Conservation (phyloP, 2,329 filamentous ascomycete species). For the Pleomassaria siparia region DNA sequence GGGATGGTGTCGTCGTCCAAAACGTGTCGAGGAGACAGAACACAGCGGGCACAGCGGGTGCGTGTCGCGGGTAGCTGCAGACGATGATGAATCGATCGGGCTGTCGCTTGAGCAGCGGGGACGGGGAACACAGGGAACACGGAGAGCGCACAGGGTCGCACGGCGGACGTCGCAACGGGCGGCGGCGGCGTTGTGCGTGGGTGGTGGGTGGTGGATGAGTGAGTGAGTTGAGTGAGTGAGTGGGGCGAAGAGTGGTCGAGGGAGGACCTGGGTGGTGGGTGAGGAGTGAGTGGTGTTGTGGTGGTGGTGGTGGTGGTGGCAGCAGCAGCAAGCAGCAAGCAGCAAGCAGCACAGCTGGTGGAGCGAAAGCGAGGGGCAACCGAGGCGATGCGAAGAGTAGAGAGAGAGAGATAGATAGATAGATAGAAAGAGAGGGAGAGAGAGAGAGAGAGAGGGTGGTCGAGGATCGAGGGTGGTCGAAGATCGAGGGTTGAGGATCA, state of each 20-base stretch:
- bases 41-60: constrained; percentile 20
- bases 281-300: not conserved
- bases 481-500: too few relatives aligned
- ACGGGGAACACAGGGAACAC: not conserved
- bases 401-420: not conserved
- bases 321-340: not conserved
- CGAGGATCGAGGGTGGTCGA: too few relatives aligned
- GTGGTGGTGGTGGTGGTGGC: constrained; percentile 1
- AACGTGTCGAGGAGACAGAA: constrained; percentile 19
- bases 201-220: not conserved
- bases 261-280: not conserved
- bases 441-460: too few relatives aligned
- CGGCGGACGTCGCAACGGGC: constrained; percentile 18
- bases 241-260: too few relatives aligned
- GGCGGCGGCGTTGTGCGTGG: constrained; percentile 9
- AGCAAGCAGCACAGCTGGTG: not conserved
- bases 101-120: constrained; percentile 2
- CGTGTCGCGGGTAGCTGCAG: constrained; percentile 34
- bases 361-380: not conserved
- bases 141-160: constrained; percentile 23
- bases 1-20: constrained; percentile 14
- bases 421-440: too few relatives aligned
- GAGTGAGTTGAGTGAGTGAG: too few relatives aligned
- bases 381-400: not conserved
- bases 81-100: constrained; percentile 23